Conservation (phyloP, 805 yeast species). For the Jamesozyma hellenica region DNA sequence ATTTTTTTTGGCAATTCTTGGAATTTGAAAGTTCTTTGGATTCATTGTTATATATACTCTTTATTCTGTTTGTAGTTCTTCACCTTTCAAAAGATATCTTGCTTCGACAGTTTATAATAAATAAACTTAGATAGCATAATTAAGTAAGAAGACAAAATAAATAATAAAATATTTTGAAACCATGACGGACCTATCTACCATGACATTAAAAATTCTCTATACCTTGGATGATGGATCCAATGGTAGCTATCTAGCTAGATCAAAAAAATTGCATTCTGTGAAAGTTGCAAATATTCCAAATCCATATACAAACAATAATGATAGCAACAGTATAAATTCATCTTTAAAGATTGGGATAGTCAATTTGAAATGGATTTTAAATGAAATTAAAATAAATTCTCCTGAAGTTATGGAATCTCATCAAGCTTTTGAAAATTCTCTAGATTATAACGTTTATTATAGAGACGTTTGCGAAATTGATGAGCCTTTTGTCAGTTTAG, state of each 20-base stretch:
- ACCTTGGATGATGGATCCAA: slow-evolving; percentile 23
- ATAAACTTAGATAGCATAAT: too few species aligned
- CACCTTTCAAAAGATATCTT: too few species aligned
- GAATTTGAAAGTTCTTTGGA: too few species aligned
- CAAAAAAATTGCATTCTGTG: slow-evolving; percentile 20
- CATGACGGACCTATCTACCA: slow-evolving; percentile 17
- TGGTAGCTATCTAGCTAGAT: slow-evolving; percentile 25
- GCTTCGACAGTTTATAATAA: too few species aligned
- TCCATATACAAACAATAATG: slow-evolving; percentile 10
- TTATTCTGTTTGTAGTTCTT: too few species aligned
- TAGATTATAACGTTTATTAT: slow-evolving; percentile 28
- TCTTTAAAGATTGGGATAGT: slow-evolving; percentile 25
- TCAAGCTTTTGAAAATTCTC: slow-evolving; percentile 3
- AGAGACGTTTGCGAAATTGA: slow-evolving; percentile 27
- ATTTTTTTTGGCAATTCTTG: too few species aligned
- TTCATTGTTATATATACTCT: too few species aligned
- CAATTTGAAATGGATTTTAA: slow-evolving; percentile 16
- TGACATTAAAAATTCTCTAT: slow-evolving; percentile 29
- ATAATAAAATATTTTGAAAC: not conserved
- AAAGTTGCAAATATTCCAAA: slow-evolving; percentile 21
- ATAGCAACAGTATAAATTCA: not conserved
- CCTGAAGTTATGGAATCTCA: slow-evolving; percentile 24
- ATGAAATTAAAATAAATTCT: slow-evolving; percentile 25
- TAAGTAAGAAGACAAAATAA: not conserved
- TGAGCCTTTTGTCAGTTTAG: slow-evolving; percentile 30